Base-by-base conservation (phyloP, 495 filamentous ascomycete genomes). In the Aspergillus sclerotioniger region DNA sequence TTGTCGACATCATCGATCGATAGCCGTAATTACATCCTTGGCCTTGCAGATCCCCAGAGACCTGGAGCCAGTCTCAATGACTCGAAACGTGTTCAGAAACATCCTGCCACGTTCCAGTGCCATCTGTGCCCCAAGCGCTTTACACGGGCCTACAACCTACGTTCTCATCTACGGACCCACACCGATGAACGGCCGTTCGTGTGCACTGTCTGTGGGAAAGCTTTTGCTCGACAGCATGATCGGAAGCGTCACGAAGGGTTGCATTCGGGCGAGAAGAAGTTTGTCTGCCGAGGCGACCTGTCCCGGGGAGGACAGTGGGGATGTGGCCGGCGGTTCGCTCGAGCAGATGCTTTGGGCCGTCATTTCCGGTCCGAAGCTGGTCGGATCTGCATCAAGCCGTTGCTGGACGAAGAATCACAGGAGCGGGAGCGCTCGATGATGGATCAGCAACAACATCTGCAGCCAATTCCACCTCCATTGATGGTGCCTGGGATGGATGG, bases 321-420 rank as follows among this genome's bases (percentile, higher is more conserved):
- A 46, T 98, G 94, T 64, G 90, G 90, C 12, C 87, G 94, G 28
- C 82, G 92, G 9, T 98, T 98, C 69, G 94, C 94, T 1, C 90
- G 94, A 54, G 94, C 94, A 8, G 94, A 98, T 72, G 94, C 95
- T 2, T 78, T 98, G 3, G 94, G 94, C 15, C 85, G 94, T n/a
- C 94, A 98, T 71, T 98, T 98, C 82, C 82, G 94, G 49, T 93
- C 90, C 12, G 94, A 98, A 75, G 95, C 94, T 3, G 94, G 94
- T 9, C 84, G 94, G 6, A 89, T 96, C 44, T 98, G 94, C 70
- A 98, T 98, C 71, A 96, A 95, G 62, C 91, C 94, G 4, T 78
- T 98, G 3, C 80, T 98, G 8, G 95, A 96, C 52, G 92, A 96
- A 69, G 92, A 97, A 66, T 86, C 87, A 17, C 77, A 85, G 21